Evolutionary conservation across 169 alveolate species (phyloP).

Genomic region (Eimeria necatrix): DNA sequence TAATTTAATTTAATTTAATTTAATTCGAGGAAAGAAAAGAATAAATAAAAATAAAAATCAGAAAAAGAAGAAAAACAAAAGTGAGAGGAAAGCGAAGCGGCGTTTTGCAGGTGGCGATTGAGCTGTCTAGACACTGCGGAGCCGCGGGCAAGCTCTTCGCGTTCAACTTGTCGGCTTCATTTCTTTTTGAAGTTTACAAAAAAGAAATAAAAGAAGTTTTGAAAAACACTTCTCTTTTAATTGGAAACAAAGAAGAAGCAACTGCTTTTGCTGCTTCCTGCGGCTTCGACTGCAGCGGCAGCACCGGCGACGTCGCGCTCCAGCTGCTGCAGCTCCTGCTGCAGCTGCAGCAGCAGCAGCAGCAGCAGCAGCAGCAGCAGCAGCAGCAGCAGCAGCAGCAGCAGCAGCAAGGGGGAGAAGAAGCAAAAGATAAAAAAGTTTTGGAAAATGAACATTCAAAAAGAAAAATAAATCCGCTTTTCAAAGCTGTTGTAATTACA

Average conservation of each 20-base stretch:
- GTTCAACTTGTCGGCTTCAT: conserved; percentile 86
- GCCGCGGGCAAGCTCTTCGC: conserved; percentile 67
- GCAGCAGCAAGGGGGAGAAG: background rate
- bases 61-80: no score
- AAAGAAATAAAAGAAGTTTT: conserved; percentile 79
- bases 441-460: no score
- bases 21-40: no score
- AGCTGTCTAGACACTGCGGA: conserved; percentile 77
- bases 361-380: background rate
- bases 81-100: no score
- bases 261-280: conserved; percentile 83
- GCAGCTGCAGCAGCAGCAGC: background rate
- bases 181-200: conserved; percentile 84
- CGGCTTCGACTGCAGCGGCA: conserved; percentile 18
- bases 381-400: background rate
- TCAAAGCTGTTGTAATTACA: conserved; percentile 58
- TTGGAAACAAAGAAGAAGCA: conserved; percentile 89
- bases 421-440: background rate
- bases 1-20: no score
- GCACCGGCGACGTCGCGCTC: background rate
- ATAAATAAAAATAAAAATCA: no score
- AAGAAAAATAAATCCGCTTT: no score
- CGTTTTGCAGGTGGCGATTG: background rate
- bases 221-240: conserved; percentile 82
- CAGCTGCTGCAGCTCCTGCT: conserved; percentile 11